Conservation (phyloP, 2,329 filamentous ascomycete species). For the Diaporthe ampelina region DNA sequence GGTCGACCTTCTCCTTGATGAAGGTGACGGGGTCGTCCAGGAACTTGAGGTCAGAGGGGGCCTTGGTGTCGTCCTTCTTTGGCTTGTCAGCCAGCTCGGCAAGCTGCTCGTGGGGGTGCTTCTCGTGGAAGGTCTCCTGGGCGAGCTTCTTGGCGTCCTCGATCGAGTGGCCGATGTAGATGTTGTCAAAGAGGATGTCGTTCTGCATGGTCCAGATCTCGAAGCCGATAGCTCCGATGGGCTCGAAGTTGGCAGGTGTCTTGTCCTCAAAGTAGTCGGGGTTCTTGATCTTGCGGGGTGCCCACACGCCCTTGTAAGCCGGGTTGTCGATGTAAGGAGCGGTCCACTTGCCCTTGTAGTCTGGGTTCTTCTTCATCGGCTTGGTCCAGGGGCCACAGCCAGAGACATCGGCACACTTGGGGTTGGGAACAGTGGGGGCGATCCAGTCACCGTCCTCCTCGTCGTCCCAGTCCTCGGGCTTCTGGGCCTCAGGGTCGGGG, state of each 20-base stretch:
- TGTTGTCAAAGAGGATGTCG: slow-evolving; percentile 99
- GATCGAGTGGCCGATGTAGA: slow-evolving; percentile 98
- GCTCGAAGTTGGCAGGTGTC: slow-evolving; percentile 95
- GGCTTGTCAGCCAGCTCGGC: slow-evolving; percentile 85
- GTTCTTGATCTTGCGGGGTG: slow-evolving; percentile 96
- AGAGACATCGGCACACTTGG: slow-evolving; percentile 93
- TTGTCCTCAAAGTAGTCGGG: slow-evolving; percentile 98
- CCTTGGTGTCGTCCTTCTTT: slow-evolving; percentile 76
- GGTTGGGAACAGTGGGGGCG: slow-evolving; percentile 90
- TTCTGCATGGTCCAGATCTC: slow-evolving; percentile 99
- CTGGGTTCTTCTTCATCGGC: slow-evolving; percentile 94
- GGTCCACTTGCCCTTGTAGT: slow-evolving; percentile 99
- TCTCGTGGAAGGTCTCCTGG: slow-evolving; percentile 90
- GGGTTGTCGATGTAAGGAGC: slow-evolving; percentile 96
- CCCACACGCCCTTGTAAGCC: slow-evolving; percentile 96
- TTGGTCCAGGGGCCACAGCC: slow-evolving; percentile 94
- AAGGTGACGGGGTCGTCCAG: slow-evolving; percentile 89
- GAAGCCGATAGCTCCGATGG: slow-evolving; percentile 98
- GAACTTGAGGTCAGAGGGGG: slow-evolving; percentile 86
- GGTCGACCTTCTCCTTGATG: slow-evolving; percentile 91
- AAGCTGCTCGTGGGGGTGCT: slow-evolving; percentile 85
- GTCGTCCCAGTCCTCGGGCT: slow-evolving; percentile 99
- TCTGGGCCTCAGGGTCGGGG: slow-evolving; percentile 93
- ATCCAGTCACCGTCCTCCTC: slow-evolving; percentile 99
- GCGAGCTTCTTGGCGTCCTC: slow-evolving; percentile 93